Percentiles rank a stretch among this genome's conserved stretches.
Evolutionary conservation across 2,329 filamentous ascomycete species (phyloP).

Genomic region (Penicillium brasilianum): DNA sequence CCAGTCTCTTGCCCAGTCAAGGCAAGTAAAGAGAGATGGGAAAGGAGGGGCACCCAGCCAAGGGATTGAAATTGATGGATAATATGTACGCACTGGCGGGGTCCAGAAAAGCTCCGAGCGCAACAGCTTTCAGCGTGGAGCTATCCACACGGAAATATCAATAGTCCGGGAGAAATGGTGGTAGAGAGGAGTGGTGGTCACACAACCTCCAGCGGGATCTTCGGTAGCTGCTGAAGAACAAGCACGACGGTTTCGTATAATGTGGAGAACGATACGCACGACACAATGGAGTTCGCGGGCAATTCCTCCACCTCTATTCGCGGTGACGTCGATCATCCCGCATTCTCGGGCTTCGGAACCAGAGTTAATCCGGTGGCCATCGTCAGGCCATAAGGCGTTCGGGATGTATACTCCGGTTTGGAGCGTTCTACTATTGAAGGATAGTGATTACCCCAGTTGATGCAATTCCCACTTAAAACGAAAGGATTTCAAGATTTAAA

Average conservation of each 20-base stretch:
- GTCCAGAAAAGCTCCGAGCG: conserved; percentile 4
- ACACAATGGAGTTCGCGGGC: conserved; percentile 6
- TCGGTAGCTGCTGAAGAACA: not conserved
- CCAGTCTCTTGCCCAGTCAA: not conserved
- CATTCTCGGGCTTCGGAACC: conserved; percentile 23
- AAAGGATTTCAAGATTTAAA: no score
- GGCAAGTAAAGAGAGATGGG: not conserved
- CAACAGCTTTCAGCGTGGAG: not conserved
- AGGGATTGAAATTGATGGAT: conserved; percentile 10
- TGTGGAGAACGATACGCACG: conserved; percentile 17
- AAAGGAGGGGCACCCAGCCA: conserved; percentile 2
- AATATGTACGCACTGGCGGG: conserved; percentile 17
- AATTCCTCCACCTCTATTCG: conserved; percentile 12
- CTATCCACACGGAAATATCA: not conserved
- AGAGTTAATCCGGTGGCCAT: conserved; percentile 18
- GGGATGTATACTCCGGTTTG: not conserved
- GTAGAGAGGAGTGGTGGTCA: no score
- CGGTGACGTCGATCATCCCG: conserved; percentile 37
- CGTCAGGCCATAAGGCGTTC: conserved; percentile 27
- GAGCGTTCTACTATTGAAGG: no score
- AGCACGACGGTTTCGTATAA: conserved; percentile 1
- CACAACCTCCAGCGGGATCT: not conserved
- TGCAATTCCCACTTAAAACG: not conserved
- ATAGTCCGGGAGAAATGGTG: not conserved
- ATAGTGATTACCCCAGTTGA: no score